These are phyloP conservation scores for Miscanthus sacchariflorus DNA, from an alignment of 202 grass and related monocot genomes.

Conservation along the genomic window DNA sequence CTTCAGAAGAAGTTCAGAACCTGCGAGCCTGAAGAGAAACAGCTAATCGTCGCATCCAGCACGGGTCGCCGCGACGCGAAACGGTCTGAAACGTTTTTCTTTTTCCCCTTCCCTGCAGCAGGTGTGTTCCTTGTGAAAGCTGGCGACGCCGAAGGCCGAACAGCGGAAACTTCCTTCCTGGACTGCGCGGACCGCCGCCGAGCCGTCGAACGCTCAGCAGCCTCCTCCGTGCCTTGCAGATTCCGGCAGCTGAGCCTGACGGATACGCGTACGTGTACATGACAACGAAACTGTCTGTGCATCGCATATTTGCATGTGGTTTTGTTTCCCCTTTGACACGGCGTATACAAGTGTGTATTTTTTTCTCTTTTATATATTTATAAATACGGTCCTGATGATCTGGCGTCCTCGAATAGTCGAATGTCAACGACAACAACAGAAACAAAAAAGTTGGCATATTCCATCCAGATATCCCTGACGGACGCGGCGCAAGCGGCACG, in stretches of 20 bases:
- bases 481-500: too few species aligned
- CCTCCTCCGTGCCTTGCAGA: neutral
- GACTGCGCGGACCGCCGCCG: neutral
- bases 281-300: neutral
- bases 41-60: neutral
- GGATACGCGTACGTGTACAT: neutral
- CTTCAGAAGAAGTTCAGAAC: neutral
- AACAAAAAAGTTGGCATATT: too few species aligned
- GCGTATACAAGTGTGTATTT: neutral
- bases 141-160: too few species aligned
- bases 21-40: neutral
- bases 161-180: slow-evolving; percentile 1
- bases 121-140: neutral
- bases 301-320: neutral
- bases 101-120: neutral
- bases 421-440: neutral
- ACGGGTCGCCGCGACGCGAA: neutral
- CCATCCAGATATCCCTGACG: too few species aligned
- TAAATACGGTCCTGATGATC: neutral
- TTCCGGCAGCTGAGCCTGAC: neutral
- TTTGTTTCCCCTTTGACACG: neutral
- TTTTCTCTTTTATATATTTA: neutral
- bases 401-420: neutral
- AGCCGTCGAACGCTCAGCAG: neutral
- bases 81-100: neutral